Evolutionary conservation across 2,329 filamentous ascomycete species (phyloP).

Genomic region (Paecilomyces fulvus): DNA sequence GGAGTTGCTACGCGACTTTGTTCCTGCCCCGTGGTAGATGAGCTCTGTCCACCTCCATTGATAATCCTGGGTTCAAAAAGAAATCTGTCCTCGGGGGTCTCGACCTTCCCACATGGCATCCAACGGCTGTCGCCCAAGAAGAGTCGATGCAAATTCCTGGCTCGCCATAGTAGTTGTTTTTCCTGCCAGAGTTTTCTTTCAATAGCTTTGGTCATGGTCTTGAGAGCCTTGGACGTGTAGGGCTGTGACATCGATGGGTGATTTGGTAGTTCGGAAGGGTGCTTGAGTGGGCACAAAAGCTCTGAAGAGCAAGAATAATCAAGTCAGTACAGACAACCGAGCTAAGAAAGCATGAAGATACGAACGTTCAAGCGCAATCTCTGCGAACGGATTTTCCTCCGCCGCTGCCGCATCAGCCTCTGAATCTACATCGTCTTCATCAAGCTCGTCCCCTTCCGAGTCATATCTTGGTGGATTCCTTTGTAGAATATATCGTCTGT

Average conservation of each 20-base stretch:
- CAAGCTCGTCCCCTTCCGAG: slow-evolving; percentile 55
- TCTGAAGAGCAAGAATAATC: slow-evolving; percentile 27
- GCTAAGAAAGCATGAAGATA: slow-evolving; percentile 3
- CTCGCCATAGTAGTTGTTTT: slow-evolving; percentile 46
- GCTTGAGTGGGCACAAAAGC: slow-evolving; percentile 53
- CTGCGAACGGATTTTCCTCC: slow-evolving; percentile 54
- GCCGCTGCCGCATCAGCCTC: slow-evolving; percentile 50
- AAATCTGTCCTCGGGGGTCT: slow-evolving; percentile 42
- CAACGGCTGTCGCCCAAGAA: slow-evolving; percentile 54
- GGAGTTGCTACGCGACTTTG: slow-evolving; percentile 9
- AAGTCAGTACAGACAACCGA: slow-evolving; percentile 5
- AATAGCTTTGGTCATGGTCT: slow-evolving; percentile 48
- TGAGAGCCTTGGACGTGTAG: slow-evolving; percentile 52
- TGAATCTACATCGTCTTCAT: slow-evolving; percentile 49
- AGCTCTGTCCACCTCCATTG: slow-evolving; percentile 8
- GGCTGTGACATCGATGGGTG: slow-evolving; percentile 52
- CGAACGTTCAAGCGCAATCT: slow-evolving; percentile 49
- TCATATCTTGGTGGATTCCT: slow-evolving; percentile 54
- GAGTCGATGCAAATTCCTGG: slow-evolving; percentile 49
- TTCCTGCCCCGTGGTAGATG: slow-evolving; percentile 9
- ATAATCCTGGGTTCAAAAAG: slow-evolving; percentile 35
- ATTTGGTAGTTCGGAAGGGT: slow-evolving; percentile 50
- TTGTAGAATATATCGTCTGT: slow-evolving; percentile 50
- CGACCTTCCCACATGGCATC: slow-evolving; percentile 48
- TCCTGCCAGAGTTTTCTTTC: slow-evolving; percentile 52